These are phyloP conservation scores for Fonsecaea multimorphosa DNA, from an alignment of 2,329 filamentous ascomycete genomes.

Conservation along the genomic window DNA sequence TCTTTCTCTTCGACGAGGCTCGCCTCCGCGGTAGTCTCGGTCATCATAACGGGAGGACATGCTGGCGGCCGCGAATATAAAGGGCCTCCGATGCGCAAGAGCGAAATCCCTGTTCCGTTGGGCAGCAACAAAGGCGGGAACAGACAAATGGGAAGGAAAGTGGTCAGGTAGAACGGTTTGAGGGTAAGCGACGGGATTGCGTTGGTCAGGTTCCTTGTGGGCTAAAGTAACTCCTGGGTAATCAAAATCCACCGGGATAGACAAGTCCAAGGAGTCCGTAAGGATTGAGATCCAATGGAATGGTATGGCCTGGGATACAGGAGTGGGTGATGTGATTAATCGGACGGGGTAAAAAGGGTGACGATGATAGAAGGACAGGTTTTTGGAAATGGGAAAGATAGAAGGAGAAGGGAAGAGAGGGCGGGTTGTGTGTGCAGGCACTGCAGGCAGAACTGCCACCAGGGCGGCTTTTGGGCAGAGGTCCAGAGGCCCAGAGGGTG, in stretches of 20 bases:
- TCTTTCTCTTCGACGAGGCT: slow-evolving; percentile 32
- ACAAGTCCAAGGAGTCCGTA: slow-evolving; percentile 19
- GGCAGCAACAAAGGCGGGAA: slow-evolving; percentile 30
- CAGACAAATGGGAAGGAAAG: slow-evolving; percentile 34
- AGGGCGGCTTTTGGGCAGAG: slow-evolving; percentile 4
- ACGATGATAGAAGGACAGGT: slow-evolving; percentile 1
- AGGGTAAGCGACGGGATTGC: slow-evolving; percentile 30
- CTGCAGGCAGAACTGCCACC: slow-evolving; percentile 29
- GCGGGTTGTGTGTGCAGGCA: slow-evolving; percentile 23
- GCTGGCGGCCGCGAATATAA: slow-evolving; percentile 27
- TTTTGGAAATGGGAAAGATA: slow-evolving; percentile 19
- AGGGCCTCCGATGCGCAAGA: slow-evolving; percentile 16
- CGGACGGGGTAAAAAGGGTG: slow-evolving; percentile 15
- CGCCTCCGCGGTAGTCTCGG: slow-evolving; percentile 32
- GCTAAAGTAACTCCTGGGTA: slow-evolving; percentile 30
- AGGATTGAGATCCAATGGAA: slow-evolving; percentile 28
- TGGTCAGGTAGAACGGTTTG: slow-evolving; percentile 25
- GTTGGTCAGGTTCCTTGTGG: slow-evolving; percentile 26
- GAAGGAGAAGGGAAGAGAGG: slow-evolving; percentile 24
- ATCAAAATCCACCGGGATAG: slow-evolving; percentile 24
- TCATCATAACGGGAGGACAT: slow-evolving; percentile 38
- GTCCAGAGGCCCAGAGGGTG: neutral
- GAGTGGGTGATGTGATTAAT: slow-evolving; percentile 26
- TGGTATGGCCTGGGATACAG: slow-evolving; percentile 16
- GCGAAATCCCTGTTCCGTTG: slow-evolving; percentile 30